Evolutionary conservation across 345 rosid genomes (phyloP).

Genomic region (Excoecaria cochinchinensis): DNA sequence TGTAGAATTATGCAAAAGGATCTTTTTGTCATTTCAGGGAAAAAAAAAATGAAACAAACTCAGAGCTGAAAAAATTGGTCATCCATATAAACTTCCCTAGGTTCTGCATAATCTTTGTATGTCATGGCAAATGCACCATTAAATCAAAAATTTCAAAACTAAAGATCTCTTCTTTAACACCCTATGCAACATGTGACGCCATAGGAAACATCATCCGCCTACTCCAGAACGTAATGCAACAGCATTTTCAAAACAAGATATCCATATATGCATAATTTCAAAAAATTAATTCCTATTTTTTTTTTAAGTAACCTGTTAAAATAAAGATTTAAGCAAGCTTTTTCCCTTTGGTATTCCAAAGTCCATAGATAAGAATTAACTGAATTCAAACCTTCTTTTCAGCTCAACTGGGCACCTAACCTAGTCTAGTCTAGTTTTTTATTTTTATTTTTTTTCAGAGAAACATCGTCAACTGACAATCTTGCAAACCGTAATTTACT

Average conservation of each 20-base stretch:
- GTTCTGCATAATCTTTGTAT: too few species aligned
- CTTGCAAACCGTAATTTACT: neutral
- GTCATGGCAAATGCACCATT: neutral
- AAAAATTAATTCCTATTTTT: neutral
- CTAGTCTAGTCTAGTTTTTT: neutral
- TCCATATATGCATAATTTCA: neutral
- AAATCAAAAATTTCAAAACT: neutral
- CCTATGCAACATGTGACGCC: neutral
- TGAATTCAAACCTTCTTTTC: neutral
- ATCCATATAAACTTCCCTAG: neutral
- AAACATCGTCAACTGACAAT: neutral
- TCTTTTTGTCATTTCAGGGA: constrained; percentile 15
- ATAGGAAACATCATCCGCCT: neutral
- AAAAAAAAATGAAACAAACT: neutral
- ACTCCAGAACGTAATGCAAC: neutral
- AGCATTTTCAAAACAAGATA: neutral
- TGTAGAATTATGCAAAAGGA: constrained; percentile 9
- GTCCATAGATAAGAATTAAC: neutral
- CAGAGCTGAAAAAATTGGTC: neutral
- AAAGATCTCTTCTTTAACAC: neutral
- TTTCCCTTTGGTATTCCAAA: neutral
- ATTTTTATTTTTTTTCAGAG: neutral
- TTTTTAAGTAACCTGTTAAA: neutral
- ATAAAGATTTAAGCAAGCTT: neutral
- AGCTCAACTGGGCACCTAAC: neutral